A percentile compares a stretch with the other conserved stretches of the same genome.
Evolutionary conservation across 306 rosid genomes (phyloP).

Genomic region (Abrus pulchellus): DNA sequence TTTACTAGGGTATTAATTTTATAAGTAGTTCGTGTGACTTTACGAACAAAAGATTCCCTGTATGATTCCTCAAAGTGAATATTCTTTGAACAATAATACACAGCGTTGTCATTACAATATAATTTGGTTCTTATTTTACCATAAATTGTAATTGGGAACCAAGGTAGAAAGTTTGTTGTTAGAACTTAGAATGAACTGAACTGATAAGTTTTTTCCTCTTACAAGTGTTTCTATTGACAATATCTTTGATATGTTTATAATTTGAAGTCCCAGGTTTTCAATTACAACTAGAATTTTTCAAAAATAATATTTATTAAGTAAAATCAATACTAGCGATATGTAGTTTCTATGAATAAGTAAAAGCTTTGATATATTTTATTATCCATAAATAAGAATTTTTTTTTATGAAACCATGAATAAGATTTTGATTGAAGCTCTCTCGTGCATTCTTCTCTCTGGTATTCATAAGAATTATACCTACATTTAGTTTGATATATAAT

Average conservation of each 20-base stretch:
- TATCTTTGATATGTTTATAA: constrained; percentile 15
- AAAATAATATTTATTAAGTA: constrained; percentile 11
- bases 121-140: background rate
- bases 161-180: background rate
- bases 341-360: constrained; percentile 22
- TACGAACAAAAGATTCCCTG: constrained; percentile 19
- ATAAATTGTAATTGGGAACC: background rate
- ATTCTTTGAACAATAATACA: background rate
- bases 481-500: constrained; percentile 22
- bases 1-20: constrained; percentile 11
- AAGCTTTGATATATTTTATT: constrained; percentile 25
- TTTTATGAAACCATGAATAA: background rate
- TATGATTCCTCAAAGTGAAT: constrained; percentile 1
- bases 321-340: constrained; percentile 22
- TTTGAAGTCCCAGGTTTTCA: background rate
- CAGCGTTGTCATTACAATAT: background rate
- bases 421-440: constrained; percentile 28
- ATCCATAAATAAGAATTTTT: background rate
- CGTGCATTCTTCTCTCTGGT: constrained; percentile 10
- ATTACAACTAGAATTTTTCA: background rate
- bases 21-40: constrained; percentile 8
- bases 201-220: background rate
- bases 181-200: constrained; percentile 2
- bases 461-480: background rate
- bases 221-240: background rate